Base-by-base conservation (phyloP, 306 rosid species). In the Lathyrus aphaca region DNA sequence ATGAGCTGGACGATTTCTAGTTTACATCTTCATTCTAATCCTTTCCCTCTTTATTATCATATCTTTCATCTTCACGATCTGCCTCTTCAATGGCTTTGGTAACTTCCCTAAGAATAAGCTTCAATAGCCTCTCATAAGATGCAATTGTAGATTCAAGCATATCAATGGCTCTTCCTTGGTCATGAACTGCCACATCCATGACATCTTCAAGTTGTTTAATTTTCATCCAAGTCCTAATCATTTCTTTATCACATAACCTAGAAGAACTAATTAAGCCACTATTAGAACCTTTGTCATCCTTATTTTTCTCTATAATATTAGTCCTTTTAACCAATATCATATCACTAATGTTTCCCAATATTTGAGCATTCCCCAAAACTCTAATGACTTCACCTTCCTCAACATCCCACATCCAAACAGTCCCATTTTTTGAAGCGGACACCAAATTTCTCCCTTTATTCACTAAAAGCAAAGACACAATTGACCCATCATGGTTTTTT, bases 341-440 rank as follows among this genome's bases (percentile, higher is more conserved):
- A 23, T 85, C 90, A 66, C 90, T 87, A 0, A 84, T 73, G 30
- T 54, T 81, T 53, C 77, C 73, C 75, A 76, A 21, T 21, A 53
- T 68, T 32, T 66, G 64, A 57, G 65, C 67, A 68, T 58, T 74
- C 27, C 68, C 77, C 10, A 92, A 58, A 45, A 64, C 78, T 84
- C 66, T 68, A 14, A 60, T 29, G 15, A 85, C 81, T 51, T 92
- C 68, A 30, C 84, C 86, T 16, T 18, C 65, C 43, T 62, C 75
- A 16, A 80, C 69, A 37, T 84, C 72, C 97, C 90, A 77, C 54
- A 82, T 54, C 87, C 87, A 89, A 12, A 86, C 79, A 49, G 72
- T 71, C 72, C 96, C 97, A 68, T 92, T 85, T 71, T 89, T 95
- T 4, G 90, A 66, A 64, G 92, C 95, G 15, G 95, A 79, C 27